These are phyloP conservation scores for Coemansia sp. DNA, from an alignment of 192 early-diverging fungal species.

Conservation along the genomic window DNA sequence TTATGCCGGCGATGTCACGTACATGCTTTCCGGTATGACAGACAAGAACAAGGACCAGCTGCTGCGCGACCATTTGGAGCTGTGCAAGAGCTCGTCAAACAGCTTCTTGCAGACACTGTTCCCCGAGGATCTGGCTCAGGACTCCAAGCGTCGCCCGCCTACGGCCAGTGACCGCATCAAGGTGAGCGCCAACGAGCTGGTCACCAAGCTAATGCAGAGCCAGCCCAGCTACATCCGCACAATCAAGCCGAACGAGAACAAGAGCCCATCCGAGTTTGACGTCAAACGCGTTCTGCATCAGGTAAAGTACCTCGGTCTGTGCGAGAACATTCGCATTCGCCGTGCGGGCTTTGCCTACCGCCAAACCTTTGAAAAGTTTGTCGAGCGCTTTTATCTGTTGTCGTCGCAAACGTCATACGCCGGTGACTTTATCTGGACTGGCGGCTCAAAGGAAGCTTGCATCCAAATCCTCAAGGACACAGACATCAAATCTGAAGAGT, in stretches of 20 bases:
- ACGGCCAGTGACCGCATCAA: constrained; percentile 98
- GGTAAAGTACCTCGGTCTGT: constrained; percentile 93
- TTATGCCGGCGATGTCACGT: constrained; percentile 96
- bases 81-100: constrained; percentile 78
- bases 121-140: constrained; percentile 85
- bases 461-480: constrained; percentile 83
- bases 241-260: constrained; percentile 98
- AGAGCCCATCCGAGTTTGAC: constrained; percentile 89
- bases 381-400: constrained; percentile 74
- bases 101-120: constrained; percentile 79
- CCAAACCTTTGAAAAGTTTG: constrained; percentile 87
- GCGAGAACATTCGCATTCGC: constrained; percentile 96
- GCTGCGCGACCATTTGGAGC: constrained; percentile 86
- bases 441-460: constrained; percentile 69
- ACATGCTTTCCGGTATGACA: constrained; percentile 88
- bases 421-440: constrained; percentile 81
- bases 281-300: constrained; percentile 91
- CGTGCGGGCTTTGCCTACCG: constrained; percentile 98
- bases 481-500: constrained; percentile 79
- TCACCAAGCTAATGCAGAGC: constrained; percentile 91
- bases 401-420: constrained; percentile 77
- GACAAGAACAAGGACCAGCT: constrained; percentile 98
- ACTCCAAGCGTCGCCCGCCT: constrained; percentile 94
- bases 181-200: constrained; percentile 77
- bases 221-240: constrained; percentile 95